Conservation (phyloP, 1,284 basidiomycete genomes). For the Schizophyllum amplum region DNA sequence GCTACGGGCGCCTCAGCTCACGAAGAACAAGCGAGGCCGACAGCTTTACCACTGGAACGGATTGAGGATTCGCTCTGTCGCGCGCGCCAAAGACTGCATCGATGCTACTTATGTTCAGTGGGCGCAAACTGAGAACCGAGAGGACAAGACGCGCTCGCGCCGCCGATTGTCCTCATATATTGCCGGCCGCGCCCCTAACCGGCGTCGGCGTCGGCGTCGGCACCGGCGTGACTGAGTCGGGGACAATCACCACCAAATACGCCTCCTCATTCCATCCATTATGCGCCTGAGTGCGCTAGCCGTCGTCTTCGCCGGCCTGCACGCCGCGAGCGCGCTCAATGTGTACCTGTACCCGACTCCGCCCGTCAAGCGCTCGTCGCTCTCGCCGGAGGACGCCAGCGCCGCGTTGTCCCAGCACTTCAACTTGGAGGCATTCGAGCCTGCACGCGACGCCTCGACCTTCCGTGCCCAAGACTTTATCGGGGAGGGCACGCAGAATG, state of each 20-base stretch:
- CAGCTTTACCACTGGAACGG: conserved; percentile 5
- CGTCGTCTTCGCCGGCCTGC: neutral
- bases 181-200: neutral
- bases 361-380: conserved; percentile 23
- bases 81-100: neutral
- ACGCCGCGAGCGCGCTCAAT: conserved; percentile 5
- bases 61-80: neutral
- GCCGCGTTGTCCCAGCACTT: conserved; percentile 58
- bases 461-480: conserved; percentile 44
- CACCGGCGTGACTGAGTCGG: neutral
- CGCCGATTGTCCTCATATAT: neutral
- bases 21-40: neutral
- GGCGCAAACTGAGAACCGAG: neutral
- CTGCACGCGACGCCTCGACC: conserved; percentile 29
- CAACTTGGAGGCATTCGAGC: conserved; percentile 59
- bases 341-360: conserved; percentile 20
- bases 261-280: neutral
- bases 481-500: conserved; percentile 42
- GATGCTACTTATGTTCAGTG: neutral
- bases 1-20: neutral
- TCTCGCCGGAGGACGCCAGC: conserved; percentile 48
- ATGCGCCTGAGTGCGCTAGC: neutral
- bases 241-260: neutral
- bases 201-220: neutral
- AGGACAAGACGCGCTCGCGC: neutral